Evolutionary conservation across 495 filamentous ascomycete species (phyloP).

Genomic region (Terfezia boudieri): DNA sequence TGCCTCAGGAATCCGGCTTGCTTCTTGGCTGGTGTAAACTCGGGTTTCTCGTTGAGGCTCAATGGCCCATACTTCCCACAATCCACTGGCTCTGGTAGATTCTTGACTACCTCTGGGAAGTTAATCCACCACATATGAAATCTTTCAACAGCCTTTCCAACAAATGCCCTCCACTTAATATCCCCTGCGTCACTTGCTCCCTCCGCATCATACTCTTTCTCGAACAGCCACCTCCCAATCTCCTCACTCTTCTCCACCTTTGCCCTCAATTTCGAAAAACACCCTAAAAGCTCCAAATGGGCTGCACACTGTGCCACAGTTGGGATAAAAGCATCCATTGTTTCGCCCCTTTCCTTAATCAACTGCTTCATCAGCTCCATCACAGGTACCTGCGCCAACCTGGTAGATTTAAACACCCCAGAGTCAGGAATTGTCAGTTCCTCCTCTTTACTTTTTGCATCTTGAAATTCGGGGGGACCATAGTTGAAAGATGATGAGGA

Average conservation of each 20-base stretch:
- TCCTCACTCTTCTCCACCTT: background rate
- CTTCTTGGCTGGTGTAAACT: too few species aligned
- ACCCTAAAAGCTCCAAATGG: constrained; percentile 55
- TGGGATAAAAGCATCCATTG: background rate
- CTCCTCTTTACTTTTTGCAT: background rate
- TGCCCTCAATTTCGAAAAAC: constrained; percentile 45
- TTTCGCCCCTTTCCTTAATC: background rate
- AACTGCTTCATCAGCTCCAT: too few species aligned
- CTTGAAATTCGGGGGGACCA: background rate
- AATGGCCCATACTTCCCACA: too few species aligned
- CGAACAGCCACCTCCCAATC: constrained; percentile 6
- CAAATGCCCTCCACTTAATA: constrained; percentile 61
- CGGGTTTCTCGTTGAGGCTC: too few species aligned
- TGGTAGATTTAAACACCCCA: background rate
- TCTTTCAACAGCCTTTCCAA: constrained; percentile 48
- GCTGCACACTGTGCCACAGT: constrained; percentile 31
- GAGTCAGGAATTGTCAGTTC: background rate
- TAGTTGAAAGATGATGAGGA: too few species aligned
- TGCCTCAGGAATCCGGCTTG: too few species aligned
- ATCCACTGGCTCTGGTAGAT: background rate
- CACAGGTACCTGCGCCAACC: background rate
- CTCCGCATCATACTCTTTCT: constrained; percentile 6
- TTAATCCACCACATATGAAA: constrained; percentile 50
- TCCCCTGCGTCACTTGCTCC: constrained; percentile 24
- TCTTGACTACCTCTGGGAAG: constrained; percentile 17